phyloP scores from a whole-genome alignment of 2,329 filamentous ascomycete species.

The Fulvia fulva region DNA sequence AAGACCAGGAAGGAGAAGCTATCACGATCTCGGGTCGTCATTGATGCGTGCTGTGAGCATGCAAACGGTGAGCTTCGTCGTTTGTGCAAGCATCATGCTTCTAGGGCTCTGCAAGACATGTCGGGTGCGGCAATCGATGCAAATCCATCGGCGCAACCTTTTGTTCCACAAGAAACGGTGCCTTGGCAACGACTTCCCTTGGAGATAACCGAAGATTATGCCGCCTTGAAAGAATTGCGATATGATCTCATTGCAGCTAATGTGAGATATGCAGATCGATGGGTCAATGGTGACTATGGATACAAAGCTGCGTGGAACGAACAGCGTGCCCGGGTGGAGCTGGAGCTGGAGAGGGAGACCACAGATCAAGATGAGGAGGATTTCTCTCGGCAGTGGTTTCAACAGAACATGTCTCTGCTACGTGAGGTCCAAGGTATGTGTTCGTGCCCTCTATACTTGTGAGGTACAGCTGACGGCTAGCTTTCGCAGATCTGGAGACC shows the following conservation, averaged over 20 bases:
- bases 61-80: neutral
- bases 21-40: neutral
- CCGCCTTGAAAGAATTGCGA: neutral
- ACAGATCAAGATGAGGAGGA: neutral
- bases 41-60: neutral
- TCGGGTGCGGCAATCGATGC: neutral
- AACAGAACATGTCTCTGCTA: neutral
- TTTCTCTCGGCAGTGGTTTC: neutral
- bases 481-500: neutral
- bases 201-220: neutral
- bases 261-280: neutral
- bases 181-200: neutral
- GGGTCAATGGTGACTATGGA: neutral
- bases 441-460: too few relatives aligned
- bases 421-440: neutral
- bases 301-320: neutral
- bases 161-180: neutral
- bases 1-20: neutral
- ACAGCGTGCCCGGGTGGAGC: neutral
- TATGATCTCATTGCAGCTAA: neutral
- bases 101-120: neutral
- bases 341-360: neutral
- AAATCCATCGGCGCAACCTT: neutral
- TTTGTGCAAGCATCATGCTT: neutral
- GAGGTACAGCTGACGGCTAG: neutral